Conservation (phyloP, 1,139 yeast genomes). For the Torulaspora globosa region DNA sequence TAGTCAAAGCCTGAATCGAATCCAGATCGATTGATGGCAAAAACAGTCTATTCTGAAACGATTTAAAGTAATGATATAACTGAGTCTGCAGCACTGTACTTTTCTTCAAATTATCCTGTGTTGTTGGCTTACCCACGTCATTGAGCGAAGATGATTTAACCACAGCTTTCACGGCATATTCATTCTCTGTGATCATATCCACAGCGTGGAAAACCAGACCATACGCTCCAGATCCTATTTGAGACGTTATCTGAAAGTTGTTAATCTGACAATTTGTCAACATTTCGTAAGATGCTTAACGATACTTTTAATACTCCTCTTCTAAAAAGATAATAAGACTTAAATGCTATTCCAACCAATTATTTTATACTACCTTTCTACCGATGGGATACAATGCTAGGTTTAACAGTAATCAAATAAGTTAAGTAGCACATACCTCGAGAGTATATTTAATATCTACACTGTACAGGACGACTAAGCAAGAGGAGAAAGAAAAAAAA, state of each 20-base stretch:
- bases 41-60: conserved; percentile 27
- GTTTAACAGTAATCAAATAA: neutral
- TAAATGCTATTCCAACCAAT: neutral
- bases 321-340: neutral
- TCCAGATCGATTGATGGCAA: conserved; percentile 34
- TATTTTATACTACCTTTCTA: neutral
- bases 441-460: neutral
- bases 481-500: neutral
- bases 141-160: conserved; percentile 41
- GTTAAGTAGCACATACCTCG: neutral
- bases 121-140: conserved; percentile 29
- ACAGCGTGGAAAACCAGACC: conserved; percentile 75
- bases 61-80: conserved; percentile 29
- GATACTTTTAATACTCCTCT: neutral
- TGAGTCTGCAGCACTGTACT: conserved; percentile 30
- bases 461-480: neutral
- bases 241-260: conserved; percentile 26
- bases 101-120: conserved; percentile 26
- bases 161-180: conserved; percentile 71
- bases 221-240: conserved; percentile 84
- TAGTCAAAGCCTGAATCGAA: conserved; percentile 25
- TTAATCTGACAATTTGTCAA: conserved; percentile 32
- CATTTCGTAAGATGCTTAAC: conserved; percentile 18
- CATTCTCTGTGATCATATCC: conserved; percentile 47
- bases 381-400: neutral